Percentiles rank a stretch among this genome's conserved stretches.
Conservation (phyloP, 1,284 basidiomycete genomes). For the Coriolopsis trogii region DNA sequence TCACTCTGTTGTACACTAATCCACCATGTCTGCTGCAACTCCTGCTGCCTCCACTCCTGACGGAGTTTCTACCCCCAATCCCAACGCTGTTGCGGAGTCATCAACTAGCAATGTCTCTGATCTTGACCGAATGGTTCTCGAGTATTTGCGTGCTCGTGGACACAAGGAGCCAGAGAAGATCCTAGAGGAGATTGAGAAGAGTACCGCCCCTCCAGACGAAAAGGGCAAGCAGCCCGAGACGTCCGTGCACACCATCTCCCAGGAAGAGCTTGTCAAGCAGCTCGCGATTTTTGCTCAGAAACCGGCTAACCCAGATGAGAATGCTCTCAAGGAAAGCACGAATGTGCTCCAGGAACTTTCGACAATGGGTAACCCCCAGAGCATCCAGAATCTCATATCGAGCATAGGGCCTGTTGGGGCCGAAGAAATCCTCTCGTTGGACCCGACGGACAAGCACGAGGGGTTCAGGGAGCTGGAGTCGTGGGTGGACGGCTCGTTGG, state of each 20-base stretch:
- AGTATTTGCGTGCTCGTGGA: constrained; percentile 85
- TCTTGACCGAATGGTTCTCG: constrained; percentile 71
- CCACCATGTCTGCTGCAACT: constrained; percentile 46
- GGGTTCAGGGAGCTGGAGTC: constrained; percentile 87
- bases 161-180: constrained; percentile 80
- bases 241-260: constrained; percentile 42
- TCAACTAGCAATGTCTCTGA: constrained; percentile 30
- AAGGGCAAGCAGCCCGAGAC: constrained; percentile 54
- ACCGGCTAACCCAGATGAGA: constrained; percentile 63
- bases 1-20: constrained; percentile 11
- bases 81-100: constrained; percentile 19
- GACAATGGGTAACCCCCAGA: constrained; percentile 64
- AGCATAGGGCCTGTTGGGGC: constrained; percentile 78
- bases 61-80: constrained; percentile 25
- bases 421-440: constrained; percentile 81
- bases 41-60: constrained; percentile 43
- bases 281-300: constrained; percentile 69
- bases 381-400: constrained; percentile 73
- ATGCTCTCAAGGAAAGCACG: constrained; percentile 64
- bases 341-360: constrained; percentile 68
- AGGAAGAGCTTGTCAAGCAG: constrained; percentile 68
- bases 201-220: constrained; percentile 46
- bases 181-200: constrained; percentile 66
- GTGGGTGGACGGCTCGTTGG: constrained; percentile 92
- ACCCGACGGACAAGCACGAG: constrained; percentile 88